Percentiles rank a stretch among this genome's conserved stretches.
phyloP scores from a whole-genome alignment of 805 yeast species.

The Starmerella powellii region DNA sequence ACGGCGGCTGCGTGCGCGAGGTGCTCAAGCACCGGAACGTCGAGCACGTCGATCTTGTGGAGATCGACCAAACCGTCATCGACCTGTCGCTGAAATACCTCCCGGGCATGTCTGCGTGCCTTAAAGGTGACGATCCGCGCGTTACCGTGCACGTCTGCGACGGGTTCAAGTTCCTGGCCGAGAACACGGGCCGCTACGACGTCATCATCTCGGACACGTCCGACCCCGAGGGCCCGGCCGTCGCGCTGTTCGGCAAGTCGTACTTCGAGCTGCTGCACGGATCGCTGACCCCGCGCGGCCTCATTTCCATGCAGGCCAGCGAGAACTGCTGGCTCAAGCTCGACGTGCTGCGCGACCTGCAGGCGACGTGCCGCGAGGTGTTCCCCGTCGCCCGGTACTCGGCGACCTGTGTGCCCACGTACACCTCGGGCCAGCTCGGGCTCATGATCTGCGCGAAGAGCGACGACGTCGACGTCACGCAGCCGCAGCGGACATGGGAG shows the following conservation, averaged over 20 bases:
- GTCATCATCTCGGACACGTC: conserved; percentile 84
- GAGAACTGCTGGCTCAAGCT: conserved; percentile 91
- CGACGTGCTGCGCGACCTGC: conserved; percentile 68
- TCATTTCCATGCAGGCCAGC: conserved; percentile 67
- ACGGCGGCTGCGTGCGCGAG: conserved; percentile 88
- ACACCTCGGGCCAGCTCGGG: conserved; percentile 96
- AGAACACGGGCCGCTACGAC: conserved; percentile 46
- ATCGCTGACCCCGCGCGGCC: conserved; percentile 51
- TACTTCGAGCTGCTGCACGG: conserved; percentile 58
- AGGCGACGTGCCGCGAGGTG: conserved; percentile 66
- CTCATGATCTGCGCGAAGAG: conserved; percentile 91
- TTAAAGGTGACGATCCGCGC: conserved; percentile 44
- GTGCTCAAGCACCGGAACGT: conserved; percentile 58
- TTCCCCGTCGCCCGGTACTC: conserved; percentile 90
- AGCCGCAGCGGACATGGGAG: conserved; percentile 55
- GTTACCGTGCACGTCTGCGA: conserved; percentile 61
- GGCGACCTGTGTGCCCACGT: conserved; percentile 87
- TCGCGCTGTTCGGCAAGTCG: conserved; percentile 64
- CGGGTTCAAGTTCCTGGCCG: conserved; percentile 65
- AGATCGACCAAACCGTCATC: conserved; percentile 76
- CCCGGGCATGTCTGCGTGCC: conserved; percentile 53
- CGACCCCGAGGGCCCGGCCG: conserved; percentile 95
- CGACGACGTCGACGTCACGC: conserved; percentile 45
- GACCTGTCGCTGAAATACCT: conserved; percentile 56
- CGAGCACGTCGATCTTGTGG: conserved; percentile 65